Evolutionary conservation across 179 eudicot genomes (phyloP).

Genomic region (Carnegiea gigantea): DNA sequence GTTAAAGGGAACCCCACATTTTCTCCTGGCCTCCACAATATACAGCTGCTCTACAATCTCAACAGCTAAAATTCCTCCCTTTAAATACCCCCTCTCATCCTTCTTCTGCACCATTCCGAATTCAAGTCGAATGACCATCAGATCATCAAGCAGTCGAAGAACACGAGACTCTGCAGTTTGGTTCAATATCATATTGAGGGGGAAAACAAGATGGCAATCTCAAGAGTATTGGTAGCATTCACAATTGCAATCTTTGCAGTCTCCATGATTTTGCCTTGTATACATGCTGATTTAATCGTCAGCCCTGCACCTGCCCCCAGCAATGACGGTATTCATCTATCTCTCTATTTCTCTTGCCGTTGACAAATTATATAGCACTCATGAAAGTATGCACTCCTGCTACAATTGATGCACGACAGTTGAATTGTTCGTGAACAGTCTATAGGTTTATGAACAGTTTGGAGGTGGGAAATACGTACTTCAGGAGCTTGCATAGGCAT

Average conservation of each 20-base stretch:
- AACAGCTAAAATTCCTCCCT: background rate
- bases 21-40: background rate
- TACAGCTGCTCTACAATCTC: background rate
- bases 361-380: background rate
- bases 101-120: too few relatives aligned
- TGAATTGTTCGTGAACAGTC: background rate
- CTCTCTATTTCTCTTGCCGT: background rate
- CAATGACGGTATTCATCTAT: constrained; percentile 13
- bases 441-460: background rate
- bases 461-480: background rate
- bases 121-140: background rate
- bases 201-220: background rate
- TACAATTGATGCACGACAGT: background rate
- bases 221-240: constrained; percentile 18
- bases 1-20: constrained; percentile 16
- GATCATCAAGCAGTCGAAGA: background rate
- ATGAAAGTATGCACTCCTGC: background rate
- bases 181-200: background rate
- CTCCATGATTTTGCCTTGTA: constrained; percentile 17
- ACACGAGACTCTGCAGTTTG: background rate
- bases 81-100: background rate
- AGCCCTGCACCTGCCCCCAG: constrained; percentile 2
- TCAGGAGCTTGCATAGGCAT: background rate
- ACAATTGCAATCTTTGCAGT: constrained; percentile 15
- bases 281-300: background rate